Base-by-base conservation (phyloP, 2,329 filamentous ascomycete species). In the Sporothrix mexicana region DNA sequence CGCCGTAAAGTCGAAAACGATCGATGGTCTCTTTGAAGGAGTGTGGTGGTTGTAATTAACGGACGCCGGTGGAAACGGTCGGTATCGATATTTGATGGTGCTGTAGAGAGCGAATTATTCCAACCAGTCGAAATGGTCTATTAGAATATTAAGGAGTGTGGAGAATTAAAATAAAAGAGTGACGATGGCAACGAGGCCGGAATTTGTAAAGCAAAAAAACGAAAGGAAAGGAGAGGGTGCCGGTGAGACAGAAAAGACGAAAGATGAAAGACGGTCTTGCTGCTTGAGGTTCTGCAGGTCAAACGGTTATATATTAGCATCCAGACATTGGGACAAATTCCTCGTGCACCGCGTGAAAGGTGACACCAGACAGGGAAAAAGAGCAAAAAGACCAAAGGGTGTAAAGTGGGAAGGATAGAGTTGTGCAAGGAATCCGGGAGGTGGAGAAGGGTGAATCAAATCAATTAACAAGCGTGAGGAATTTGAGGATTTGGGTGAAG, bases 91-190 rank as follows among this genome's bases (percentile, higher is more conserved):
- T 80, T 80, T 79, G 77, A 77, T 77, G 72, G 71, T 73, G 74
- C 74, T 76, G 80, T 47, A 83, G 81, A 78, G 82, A 82, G 78
- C 79, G 79, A 77, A 75, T 79, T 81, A 72, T 62, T 79, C 80
- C 82, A 81, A 80, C 81, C 81, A 79, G 81, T 80, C 79, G 79
- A 82, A 80, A 72, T 75, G 74, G 75, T 75, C 73, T 83, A 85
- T 88, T 88, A 88, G 80, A 79, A 78, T 85, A 88, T 88, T 88
- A 88, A 88, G 77, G 87, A 88, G 83, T 80, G 87, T 88, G 82
- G 76, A 84, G 84, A 80, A 77, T 79, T 77, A 81, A 77, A 77
- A 79, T 78, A 84, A 89, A 89, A 82, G 86, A 89, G 84, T 87
- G 87, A 87, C 85, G 79, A 82, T 85, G 85, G 85, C 84, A 82